Base-by-base conservation (phyloP, 73 alveolate genomes). In the Paramecium octaurelia region DNA sequence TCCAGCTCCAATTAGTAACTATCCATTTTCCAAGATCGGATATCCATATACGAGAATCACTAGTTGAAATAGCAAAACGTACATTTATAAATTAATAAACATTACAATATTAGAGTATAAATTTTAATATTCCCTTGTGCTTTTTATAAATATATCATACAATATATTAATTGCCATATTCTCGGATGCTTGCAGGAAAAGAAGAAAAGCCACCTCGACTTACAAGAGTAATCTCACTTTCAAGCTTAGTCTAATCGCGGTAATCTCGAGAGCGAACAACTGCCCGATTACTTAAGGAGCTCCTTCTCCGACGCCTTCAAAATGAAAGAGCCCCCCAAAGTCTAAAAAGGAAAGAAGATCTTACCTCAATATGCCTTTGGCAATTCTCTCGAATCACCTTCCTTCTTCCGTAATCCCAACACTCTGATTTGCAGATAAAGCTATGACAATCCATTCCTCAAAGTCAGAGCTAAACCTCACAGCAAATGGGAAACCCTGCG, bases 141-240 rank as follows among this genome's bases (percentile, higher is more conserved):
- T 54, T 54, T 46, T 54, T 54, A 54, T 54, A 54, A 18, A 54
- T 54, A 48, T 48, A 54, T 54, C 9, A 54, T 16, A 54, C 29
- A 54, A 54, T 18, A 54, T 54, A n/a, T 54, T 54, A 54, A 4
- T 18, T 40, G n/a, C 16, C 10, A 40, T 27, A 40, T 40, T 54
- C 69, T 54, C 69, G 11, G 31, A 75, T 75, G 88, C 88, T 75
- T 23, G 46, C 88, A 38, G 88, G 88, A n/a, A 75, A 36, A 75
- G 88, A 75, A 75, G 88, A 75, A 42, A 38, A 38, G 10, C 88
- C 88, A 75, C 88, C 88, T 38, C 88, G 68, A 18, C 35, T 38
- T 11, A 75, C 88, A 75, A 12, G 60, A 75, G 88, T 75, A 75
- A 38, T 21, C 34, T 35, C 35, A 21, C 38, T 7, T 29, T 75